Evolutionary conservation across 345 rosid genomes (phyloP).

Genomic region (Hibiscus tridactylites): DNA sequence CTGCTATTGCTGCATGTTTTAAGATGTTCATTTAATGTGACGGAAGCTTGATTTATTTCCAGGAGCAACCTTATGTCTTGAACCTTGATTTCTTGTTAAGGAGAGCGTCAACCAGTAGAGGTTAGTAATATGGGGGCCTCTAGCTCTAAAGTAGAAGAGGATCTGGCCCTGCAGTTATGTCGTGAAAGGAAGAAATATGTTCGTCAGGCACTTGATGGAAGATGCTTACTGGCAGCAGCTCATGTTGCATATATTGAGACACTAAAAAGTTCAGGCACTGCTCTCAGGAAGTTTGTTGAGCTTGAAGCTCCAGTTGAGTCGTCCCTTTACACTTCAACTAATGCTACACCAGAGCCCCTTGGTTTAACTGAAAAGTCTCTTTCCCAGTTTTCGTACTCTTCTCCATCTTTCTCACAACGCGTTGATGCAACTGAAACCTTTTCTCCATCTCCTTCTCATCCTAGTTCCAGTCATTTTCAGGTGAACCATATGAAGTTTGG

Average conservation of each 20-base stretch:
- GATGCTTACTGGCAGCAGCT: constrained; percentile 75
- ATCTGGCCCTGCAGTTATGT: constrained; percentile 78
- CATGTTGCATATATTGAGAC: constrained; percentile 69
- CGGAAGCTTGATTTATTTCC: constrained; percentile 10
- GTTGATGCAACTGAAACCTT: constrained; percentile 35
- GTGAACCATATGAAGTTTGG: constrained; percentile 60
- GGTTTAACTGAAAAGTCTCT: constrained; percentile 48
- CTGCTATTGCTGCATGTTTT: neutral
- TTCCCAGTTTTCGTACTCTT: constrained; percentile 55
- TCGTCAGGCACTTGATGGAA: constrained; percentile 90
- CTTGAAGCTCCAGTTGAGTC: constrained; percentile 63
- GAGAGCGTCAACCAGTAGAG: neutral
- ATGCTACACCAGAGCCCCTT: constrained; percentile 69
- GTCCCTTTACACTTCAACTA: constrained; percentile 70
- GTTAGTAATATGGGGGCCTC: constrained; percentile 52
- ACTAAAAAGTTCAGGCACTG: constrained; percentile 60
- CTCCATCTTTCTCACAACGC: constrained; percentile 51
- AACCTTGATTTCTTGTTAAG: constrained; percentile 1
- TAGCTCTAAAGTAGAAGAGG: constrained; percentile 71
- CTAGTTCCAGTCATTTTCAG: constrained; percentile 39
- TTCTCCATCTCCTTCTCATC: constrained; percentile 60
- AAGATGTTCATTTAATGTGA: neutral
- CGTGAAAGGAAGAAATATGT: constrained; percentile 81
- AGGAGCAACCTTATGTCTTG: constrained; percentile 18
- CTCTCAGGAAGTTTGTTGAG: constrained; percentile 73